phyloP scores from a whole-genome alignment of 805 yeast genomes.

The Wickerhamomyces tratensis region DNA sequence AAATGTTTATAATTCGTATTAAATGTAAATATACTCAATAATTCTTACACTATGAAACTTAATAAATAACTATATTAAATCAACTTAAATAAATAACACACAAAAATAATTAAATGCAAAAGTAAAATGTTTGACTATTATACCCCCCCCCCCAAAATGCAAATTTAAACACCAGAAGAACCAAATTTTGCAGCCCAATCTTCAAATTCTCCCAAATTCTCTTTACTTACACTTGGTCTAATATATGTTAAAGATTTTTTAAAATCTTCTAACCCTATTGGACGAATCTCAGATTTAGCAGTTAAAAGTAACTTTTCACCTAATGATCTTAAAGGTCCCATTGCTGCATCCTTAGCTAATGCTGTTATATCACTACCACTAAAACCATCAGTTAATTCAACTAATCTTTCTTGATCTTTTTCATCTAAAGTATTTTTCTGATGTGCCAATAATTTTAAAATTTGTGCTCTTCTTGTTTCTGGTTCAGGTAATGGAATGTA shows the following conservation, averaged over 20 bases:
- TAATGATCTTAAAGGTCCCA: slow-evolving; percentile 88
- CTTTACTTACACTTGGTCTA: slow-evolving; percentile 80
- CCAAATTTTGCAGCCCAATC: slow-evolving; percentile 27
- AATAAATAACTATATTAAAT: too few relatives aligned
- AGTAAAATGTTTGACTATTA: too few relatives aligned
- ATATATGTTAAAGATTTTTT: slow-evolving; percentile 65
- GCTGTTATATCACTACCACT: slow-evolving; percentile 95
- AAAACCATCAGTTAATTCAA: slow-evolving; percentile 68
- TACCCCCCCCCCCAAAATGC: too few relatives aligned
- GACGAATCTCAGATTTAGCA: slow-evolving; percentile 70
- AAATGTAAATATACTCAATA: too few relatives aligned
- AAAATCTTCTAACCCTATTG: slow-evolving; percentile 71
- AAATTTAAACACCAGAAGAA: slow-evolving; percentile 1
- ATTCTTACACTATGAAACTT: too few relatives aligned
- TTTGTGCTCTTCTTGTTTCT: slow-evolving; percentile 70
- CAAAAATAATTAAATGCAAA: too few relatives aligned
- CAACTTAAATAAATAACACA: too few relatives aligned
- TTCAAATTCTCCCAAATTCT: slow-evolving; percentile 70
- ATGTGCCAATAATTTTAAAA: slow-evolving; percentile 54
- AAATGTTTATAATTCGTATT: too few relatives aligned
- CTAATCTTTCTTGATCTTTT: slow-evolving; percentile 50
- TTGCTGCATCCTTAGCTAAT: slow-evolving; percentile 93
- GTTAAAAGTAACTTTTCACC: slow-evolving; percentile 74
- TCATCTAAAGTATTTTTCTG: slow-evolving; percentile 62
- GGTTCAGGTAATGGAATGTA: slow-evolving; percentile 91